Percentiles rank a stretch among this genome's conserved stretches.
Evolutionary conservation across 1,284 basidiomycete genomes (phyloP).

Genomic region (Sanghuangporus weigelae): DNA sequence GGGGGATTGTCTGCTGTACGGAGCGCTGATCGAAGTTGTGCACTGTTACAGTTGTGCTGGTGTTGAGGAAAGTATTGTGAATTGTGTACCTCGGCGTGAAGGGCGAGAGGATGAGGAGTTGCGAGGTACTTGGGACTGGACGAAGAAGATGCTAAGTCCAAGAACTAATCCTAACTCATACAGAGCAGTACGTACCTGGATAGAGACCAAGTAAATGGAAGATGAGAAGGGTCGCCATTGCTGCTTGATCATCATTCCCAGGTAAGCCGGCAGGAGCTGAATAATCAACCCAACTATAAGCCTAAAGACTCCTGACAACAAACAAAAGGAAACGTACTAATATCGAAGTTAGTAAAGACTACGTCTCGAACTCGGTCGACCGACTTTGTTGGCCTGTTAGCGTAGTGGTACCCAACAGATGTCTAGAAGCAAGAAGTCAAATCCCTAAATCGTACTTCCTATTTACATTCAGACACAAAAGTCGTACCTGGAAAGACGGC

Average conservation of each 20-base stretch:
- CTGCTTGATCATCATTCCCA: constrained; percentile 65
- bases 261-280: constrained; percentile 28
- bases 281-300: background rate
- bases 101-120: constrained; percentile 36
- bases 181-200: constrained; percentile 32
- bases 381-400: constrained; percentile 33
- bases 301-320: background rate
- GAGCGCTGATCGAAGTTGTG: constrained; percentile 33
- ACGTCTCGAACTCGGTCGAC: constrained; percentile 36
- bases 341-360: constrained; percentile 39
- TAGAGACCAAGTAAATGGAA: constrained; percentile 66
- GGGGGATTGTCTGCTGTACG: constrained; percentile 32
- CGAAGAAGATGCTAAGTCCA: background rate
- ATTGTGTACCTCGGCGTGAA: constrained; percentile 39
- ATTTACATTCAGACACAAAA: constrained; percentile 22
- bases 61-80: constrained; percentile 36
- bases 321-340: constrained; percentile 26
- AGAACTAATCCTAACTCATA: background rate
- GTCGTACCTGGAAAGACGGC: constrained; percentile 52
- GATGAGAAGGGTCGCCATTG: constrained; percentile 56
- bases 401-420: constrained; percentile 37
- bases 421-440: constrained; percentile 28
- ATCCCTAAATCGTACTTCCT: constrained; percentile 16
- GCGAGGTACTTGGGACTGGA: constrained; percentile 35
- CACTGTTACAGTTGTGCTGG: constrained; percentile 35